Evolutionary conservation across 768 basidiomycete species (phyloP), one percentile per base, ranked within the genome.

Genomic region (Amanita pseudoporphyria): DNA sequence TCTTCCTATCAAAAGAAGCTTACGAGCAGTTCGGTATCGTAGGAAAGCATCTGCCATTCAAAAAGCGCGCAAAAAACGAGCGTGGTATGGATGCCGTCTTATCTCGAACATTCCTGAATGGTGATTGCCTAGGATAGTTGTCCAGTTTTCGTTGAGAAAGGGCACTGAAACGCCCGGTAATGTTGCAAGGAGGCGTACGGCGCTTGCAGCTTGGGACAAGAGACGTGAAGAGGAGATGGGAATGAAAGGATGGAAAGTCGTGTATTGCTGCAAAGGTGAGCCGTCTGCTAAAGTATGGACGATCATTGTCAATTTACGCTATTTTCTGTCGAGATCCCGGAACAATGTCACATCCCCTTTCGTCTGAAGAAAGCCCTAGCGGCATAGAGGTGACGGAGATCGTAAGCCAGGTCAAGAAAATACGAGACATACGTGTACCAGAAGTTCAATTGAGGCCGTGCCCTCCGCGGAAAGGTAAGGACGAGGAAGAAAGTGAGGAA

Each of bases 1-100:
- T 86, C 16, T 76, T 67, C 21, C 68, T 81, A 5, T 68, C 69
- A 37, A 80, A 79, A 60, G 65, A 67, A 14, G 76, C 77, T 0
- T 86, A 86, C 58, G 73, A 84, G 54, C 62, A 63, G 6, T 69
- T 86, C 6, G 83, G 85, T 1, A 56, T 86, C 13, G 68, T 77
- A 0, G 85, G 87, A 4, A 63, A 64, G 51, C 70, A 67, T 22
- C 51, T 83, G 38, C 74, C 78, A 0, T 82, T 79, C 62, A 77
- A 76, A 56, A 77, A 76, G 56, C 67, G 62, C 0, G 70, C 69
- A 42, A 55, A 67, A 0, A 75, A 77, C 39, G 68, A 63, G 46
- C 71, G 76, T 56, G 70, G 81, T 81, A 43, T 42, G 74, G 67
- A 35, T 18, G n/a, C 18, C 26, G 18, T 38, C 4, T 16, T 10